Base-by-base conservation (phyloP, 192 early-diverging fungal species). In the Dissophora ornata region DNA sequence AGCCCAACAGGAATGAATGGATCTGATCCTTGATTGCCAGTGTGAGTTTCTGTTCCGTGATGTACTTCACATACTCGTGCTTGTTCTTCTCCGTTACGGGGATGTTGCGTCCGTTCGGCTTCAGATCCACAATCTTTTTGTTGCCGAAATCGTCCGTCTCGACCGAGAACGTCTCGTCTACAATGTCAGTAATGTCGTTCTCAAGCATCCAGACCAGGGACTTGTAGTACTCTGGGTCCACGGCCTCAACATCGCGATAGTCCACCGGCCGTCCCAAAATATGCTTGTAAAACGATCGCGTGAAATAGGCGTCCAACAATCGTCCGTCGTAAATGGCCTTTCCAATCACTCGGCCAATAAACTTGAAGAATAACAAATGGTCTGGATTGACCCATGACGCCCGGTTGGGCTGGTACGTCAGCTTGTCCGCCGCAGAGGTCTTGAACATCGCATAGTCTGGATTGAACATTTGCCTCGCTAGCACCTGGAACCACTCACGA, bases 201-300 rank as follows among this genome's bases (percentile, higher is more conserved):
- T 97, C 88, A 38, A 99, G 79, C 74, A 99, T 98, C 97, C 97
- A 99, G 48, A 96, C 95, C 24, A 99, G 85, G 78, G 90, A 93
- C 81, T 98, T 97, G 86, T 95, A 94, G 81, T 95, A 97, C 74
- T 93, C 93, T 11, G 95, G 95, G 65, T 99, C 97, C 42, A 99
- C 90, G 1, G 97, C 95, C 82, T 99, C 97, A 68, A 99, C 93
- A 81, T 99, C 97, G 56, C 93, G 91, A 67, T 95, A 96, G 68
- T 97, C 96, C 10, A 99, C 97, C 32, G 87, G 84, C 29, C 90
- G 91, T 29, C 90, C 93, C 12, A 99, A 83, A 38, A 99, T 96
- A 74, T 94, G 91, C 80, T 99, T 99, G 87, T 99, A 99, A 88
- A 99, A 99, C 21, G 96, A 97, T 52, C 96, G 85, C 15, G 96